These are phyloP conservation scores for Rhizopogon vulgaris DNA, from an alignment of 768 basidiomycete genomes.

Conservation along the genomic window DNA sequence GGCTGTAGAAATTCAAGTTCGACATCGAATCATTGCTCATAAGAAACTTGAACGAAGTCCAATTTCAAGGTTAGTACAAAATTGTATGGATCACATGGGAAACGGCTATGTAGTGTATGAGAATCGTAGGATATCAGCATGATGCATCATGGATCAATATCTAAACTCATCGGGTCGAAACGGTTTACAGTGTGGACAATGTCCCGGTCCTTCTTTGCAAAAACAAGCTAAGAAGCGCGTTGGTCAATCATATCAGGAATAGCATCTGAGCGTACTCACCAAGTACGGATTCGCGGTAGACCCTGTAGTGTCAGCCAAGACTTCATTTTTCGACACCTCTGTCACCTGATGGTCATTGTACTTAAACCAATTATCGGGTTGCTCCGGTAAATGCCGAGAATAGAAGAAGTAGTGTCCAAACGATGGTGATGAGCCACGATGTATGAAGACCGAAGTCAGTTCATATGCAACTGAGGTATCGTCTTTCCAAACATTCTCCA, in stretches of 20 bases:
- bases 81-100: too few relatives aligned
- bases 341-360: conserved; percentile 91
- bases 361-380: conserved; percentile 88
- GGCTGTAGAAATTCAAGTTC: too few relatives aligned
- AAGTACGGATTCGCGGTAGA: conserved; percentile 87
- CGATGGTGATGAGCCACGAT: conserved; percentile 81
- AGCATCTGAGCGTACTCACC: conserved; percentile 36
- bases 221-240: conserved; percentile 56
- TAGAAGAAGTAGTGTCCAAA: conserved; percentile 98
- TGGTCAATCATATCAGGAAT: background rate
- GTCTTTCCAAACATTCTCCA: conserved; percentile 73
- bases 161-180: conserved; percentile 29
- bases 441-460: conserved; percentile 91
- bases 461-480: conserved; percentile 71
- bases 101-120: background rate
- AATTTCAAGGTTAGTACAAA: too few relatives aligned
- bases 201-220: conserved; percentile 71
- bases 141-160: conserved; percentile 19
- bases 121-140: conserved; percentile 19
- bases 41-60: too few relatives aligned
- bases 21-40: too few relatives aligned
- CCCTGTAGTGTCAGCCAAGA: conserved; percentile 86
- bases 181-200: conserved; percentile 80
- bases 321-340: conserved; percentile 71
- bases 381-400: conserved; percentile 75